A percentile compares a stretch with the other conserved stretches of the same genome.
phyloP scores from a whole-genome alignment of 352 stramenopile species.

The Phytophthora cajani region DNA sequence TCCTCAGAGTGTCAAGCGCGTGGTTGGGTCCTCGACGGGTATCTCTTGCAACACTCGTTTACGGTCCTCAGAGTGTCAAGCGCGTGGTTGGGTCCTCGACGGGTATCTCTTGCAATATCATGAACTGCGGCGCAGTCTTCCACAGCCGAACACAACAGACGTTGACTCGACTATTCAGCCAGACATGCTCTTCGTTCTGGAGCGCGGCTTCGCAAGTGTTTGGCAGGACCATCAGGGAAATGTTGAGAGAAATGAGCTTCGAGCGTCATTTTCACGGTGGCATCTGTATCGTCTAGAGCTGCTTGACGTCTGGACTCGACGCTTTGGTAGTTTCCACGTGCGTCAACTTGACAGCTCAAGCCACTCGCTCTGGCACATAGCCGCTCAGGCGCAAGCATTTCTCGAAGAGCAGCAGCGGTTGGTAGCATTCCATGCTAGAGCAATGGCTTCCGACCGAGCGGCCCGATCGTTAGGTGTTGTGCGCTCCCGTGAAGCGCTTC shows the following conservation, averaged over 20 bases:
- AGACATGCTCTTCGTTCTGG: slow-evolving; percentile 58
- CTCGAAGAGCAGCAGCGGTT: slow-evolving; percentile 47
- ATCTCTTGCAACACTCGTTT: slow-evolving; percentile 48
- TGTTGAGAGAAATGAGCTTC: slow-evolving; percentile 21
- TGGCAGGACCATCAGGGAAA: slow-evolving; percentile 30
- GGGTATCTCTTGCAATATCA: slow-evolving; percentile 45
- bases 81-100: slow-evolving; percentile 69
- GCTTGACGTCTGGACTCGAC: slow-evolving; percentile 47
- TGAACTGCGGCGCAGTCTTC: slow-evolving; percentile 44
- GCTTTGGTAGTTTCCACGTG: slow-evolving; percentile 59
- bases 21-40: slow-evolving; percentile 75
- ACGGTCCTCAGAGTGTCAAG: slow-evolving; percentile 64
- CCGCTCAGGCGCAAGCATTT: slow-evolving; percentile 27
- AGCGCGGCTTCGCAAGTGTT: slow-evolving; percentile 38
- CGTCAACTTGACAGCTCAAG: slow-evolving; percentile 45
- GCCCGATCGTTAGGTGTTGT: slow-evolving; percentile 41
- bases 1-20: slow-evolving; percentile 62
- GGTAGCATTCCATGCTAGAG: slow-evolving; percentile 31
- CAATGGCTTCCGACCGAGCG: slow-evolving; percentile 24
- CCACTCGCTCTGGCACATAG: slow-evolving; percentile 57
- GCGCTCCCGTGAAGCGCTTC: slow-evolving; percentile 30
- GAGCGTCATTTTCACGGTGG: slow-evolving; percentile 43
- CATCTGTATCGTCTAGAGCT: slow-evolving; percentile 56
- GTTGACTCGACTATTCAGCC: slow-evolving; percentile 39
- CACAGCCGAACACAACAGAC: background rate